Base-by-base conservation (phyloP, 2,329 filamentous ascomycete species). In the Laburnicola sp. region DNA sequence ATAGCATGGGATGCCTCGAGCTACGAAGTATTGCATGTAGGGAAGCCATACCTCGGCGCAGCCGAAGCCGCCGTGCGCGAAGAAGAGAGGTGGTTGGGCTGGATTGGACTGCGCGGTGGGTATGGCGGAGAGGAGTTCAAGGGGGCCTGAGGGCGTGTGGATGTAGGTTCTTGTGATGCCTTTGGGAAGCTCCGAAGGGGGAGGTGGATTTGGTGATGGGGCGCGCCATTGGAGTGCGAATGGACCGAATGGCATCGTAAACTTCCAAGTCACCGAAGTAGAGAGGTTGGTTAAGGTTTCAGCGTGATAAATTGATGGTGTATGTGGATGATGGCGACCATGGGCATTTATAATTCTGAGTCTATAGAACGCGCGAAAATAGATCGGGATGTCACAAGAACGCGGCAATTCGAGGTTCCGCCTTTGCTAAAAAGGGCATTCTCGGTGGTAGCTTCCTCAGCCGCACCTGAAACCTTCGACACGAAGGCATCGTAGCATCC, bases 21-120 rank as follows among this genome's bases (percentile, higher is more conserved):
- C 55, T 2, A 78, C 70, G 48, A 83, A 76, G 58, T 73, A 80
- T 23, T 67, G 69, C 73, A 84, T 77, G 58, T 80, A 84, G 37
- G 76, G 72, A 6, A 76, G 69, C 78, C 80, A 83, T 21, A 82
- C 74, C 63, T 75, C 76, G 6, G 81, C 82, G 47, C 73, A 73
- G 35, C 80, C 81, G 72, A 82, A 81, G 42, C 80, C 80, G 34
- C 80, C 81, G 55, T 83, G 80, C 30, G 76, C 70, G 65, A 83
- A 82, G 68, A 82, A 75, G 9, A 82, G 63, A 2, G 78, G 75
- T 7, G 73, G 63, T 10, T 64, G 60, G 25, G 23, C 41, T 38
- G 10, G 7, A 8, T 38, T 27, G 25, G 21, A 6, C 27, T 46
- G 22, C 26, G 32, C 41, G 6, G 57, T 46, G 1, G 76, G 73